A percentile compares a stretch with the other conserved stretches of the same genome.
phyloP scores from a whole-genome alignment of 169 alveolate species.

The Plasmodium vinckei region DNA sequence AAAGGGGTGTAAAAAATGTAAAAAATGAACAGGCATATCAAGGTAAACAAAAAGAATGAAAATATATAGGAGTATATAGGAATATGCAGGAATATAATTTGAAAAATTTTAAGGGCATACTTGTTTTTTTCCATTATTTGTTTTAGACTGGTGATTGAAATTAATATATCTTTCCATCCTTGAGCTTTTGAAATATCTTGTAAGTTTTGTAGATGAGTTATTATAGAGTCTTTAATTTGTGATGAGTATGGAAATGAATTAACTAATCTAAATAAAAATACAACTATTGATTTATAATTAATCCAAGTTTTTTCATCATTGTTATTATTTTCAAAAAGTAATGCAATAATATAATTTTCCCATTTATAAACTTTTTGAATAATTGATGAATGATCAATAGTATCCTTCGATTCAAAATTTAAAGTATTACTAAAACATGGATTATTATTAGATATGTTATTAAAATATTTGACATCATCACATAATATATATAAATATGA shows the following conservation, averaged over 20 bases:
- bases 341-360: slow-evolving; percentile 41
- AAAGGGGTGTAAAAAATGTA: too few relatives aligned
- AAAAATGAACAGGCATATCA: too few relatives aligned
- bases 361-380: slow-evolving; percentile 26
- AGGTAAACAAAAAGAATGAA: background rate
- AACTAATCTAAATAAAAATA: slow-evolving; percentile 37
- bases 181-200: slow-evolving; percentile 25
- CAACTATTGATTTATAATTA: slow-evolving; percentile 43
- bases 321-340: slow-evolving; percentile 50
- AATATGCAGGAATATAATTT: background rate
- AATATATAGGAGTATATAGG: background rate
- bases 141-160: slow-evolving; percentile 48
- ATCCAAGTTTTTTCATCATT: slow-evolving; percentile 50
- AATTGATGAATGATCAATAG: slow-evolving; percentile 24
- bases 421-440: slow-evolving; percentile 61
- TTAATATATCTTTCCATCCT: slow-evolving; percentile 66
- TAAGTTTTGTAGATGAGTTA: slow-evolving; percentile 27
- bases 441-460: slow-evolving; percentile 27
- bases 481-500: slow-evolving; percentile 45
- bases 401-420: slow-evolving; percentile 42
- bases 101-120: background rate
- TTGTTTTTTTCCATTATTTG: slow-evolving; percentile 47
- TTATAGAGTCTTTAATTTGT: slow-evolving; percentile 43
- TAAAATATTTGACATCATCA: slow-evolving; percentile 32
- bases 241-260: slow-evolving; percentile 44